phyloP scores from a whole-genome alignment of 1,284 basidiomycete genomes.

The Agroathelia rolfsii region DNA sequence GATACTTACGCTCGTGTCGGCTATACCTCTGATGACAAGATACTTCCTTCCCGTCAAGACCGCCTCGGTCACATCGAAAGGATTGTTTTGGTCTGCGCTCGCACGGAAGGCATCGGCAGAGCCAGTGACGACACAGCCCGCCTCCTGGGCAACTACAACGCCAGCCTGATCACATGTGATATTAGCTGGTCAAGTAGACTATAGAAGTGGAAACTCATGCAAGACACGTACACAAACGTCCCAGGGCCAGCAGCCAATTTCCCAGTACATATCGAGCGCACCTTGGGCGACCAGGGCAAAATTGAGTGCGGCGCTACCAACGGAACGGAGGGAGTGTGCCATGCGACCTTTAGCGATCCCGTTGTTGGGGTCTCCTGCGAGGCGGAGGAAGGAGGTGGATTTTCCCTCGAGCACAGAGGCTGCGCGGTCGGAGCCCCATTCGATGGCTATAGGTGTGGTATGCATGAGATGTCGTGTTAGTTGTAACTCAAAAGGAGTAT shows the following conservation, averaged over 20 bases:
- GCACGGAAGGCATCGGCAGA: constrained; percentile 41
- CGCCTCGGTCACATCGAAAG: constrained; percentile 53
- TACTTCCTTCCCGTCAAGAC: constrained; percentile 82
- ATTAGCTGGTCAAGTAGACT: constrained; percentile 2
- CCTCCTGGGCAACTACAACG: constrained; percentile 87
- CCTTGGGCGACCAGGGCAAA: constrained; percentile 80
- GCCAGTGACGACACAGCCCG: constrained; percentile 73
- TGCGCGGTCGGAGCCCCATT: constrained; percentile 86
- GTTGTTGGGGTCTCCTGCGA: constrained; percentile 65
- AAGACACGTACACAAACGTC: constrained; percentile 65
- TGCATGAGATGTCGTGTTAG: constrained; percentile 5
- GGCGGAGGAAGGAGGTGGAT: constrained; percentile 58
- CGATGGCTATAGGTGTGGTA: constrained; percentile 47
- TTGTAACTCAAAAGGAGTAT: constrained; percentile 7
- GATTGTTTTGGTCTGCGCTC: constrained; percentile 23
- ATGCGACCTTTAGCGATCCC: constrained; percentile 71
- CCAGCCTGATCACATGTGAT: constrained; percentile 64
- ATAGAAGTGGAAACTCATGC: background rate
- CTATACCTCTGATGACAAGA: constrained; percentile 66
- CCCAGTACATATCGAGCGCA: constrained; percentile 79
- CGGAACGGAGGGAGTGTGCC: constrained; percentile 77
- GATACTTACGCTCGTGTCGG: constrained; percentile 40
- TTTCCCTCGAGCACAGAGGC: constrained; percentile 54
- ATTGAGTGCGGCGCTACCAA: constrained; percentile 84
- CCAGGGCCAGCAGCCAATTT: constrained; percentile 93